phyloP scores from a whole-genome alignment of 768 basidiomycete genomes.

The Hygrocybe coccinea region DNA sequence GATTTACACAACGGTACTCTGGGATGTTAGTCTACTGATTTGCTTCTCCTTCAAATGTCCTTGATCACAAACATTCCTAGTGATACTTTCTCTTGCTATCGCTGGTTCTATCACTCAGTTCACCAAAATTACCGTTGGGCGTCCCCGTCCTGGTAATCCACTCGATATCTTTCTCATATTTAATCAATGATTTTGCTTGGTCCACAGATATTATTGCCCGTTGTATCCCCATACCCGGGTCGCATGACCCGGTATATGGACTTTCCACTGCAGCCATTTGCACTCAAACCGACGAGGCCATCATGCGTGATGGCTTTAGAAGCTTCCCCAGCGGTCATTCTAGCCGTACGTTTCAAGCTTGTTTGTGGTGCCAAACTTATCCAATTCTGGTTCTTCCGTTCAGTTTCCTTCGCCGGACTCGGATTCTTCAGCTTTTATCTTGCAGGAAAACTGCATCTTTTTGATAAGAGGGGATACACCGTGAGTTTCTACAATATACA shows the following conservation, averaged over 20 bases:
- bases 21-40: slow-evolving; percentile 32
- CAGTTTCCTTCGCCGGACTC: slow-evolving; percentile 90
- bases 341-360: slow-evolving; percentile 51
- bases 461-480: slow-evolving; percentile 72
- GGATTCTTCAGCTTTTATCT: slow-evolving; percentile 86
- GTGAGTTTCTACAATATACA: slow-evolving; percentile 32
- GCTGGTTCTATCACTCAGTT: slow-evolving; percentile 82
- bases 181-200: not conserved
- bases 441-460: slow-evolving; percentile 89
- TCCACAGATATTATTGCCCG: slow-evolving; percentile 56
- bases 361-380: not conserved
- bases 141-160: slow-evolving; percentile 73
- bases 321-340: slow-evolving; percentile 93
- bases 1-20: slow-evolving; percentile 71
- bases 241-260: slow-evolving; percentile 65
- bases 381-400: slow-evolving; percentile 7
- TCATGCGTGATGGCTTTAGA: slow-evolving; percentile 79
- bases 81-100: slow-evolving; percentile 68
- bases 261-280: slow-evolving; percentile 76
- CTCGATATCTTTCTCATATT: not conserved
- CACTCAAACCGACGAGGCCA: slow-evolving; percentile 54
- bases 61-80: slow-evolving; percentile 29
- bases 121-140: slow-evolving; percentile 80
- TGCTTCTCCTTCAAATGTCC: not conserved
- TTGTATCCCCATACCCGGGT: slow-evolving; percentile 64